Evolutionary conservation across 1,284 basidiomycete species (phyloP), one percentile per base, ranked within the genome.

Genomic region (Exobasidium rhododendri): DNA sequence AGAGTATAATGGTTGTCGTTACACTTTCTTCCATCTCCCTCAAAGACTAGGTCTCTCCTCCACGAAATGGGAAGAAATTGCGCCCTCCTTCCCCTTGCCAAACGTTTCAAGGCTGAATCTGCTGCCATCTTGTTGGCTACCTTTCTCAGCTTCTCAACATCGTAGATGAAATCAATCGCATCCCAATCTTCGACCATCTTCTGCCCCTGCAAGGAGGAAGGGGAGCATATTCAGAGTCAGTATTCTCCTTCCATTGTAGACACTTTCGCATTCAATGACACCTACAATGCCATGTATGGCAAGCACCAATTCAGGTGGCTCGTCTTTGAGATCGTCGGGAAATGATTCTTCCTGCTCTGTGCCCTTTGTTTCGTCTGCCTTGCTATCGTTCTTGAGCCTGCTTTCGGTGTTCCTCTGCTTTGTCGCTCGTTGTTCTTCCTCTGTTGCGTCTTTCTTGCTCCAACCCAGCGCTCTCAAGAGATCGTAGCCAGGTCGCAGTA

Each of bases 251-350:
- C 45, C 11, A 57, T 56, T 1, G 61, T n/a, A n/a, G n/a, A n/a
- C n/a, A n/a, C n/a, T n/a, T n/a, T n/a, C n/a, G n/a, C n/a, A n/a
- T n/a, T n/a, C n/a, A n/a, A n/a, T n/a, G n/a, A n/a, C n/a, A n/a
- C n/a, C n/a, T n/a, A n/a, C 52, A 55, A 55, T 64, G 2, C 65
- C 65, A 52, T 67, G 65, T 10, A 67, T 52, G 43, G 35, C 65
- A 14, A 76, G 72, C 4, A 74, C 67, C n/a, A 76, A 67, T 50
- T 74, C 67, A 0, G 69, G 67, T 17, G 74, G 73, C 26, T 73
- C 71, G 17, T 74, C 71, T 46, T 63, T 67, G 32, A 59, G 61
- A 57, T 73, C 71, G 35, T 71, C 69, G 1, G 54, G 61, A 10
- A 43, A 14, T 3, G 58, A 35, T n/a, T 64, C 20, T 29, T 35